Conservation (phyloP, 2,329 filamentous ascomycete species). For the Trichoderma atroviride region DNA sequence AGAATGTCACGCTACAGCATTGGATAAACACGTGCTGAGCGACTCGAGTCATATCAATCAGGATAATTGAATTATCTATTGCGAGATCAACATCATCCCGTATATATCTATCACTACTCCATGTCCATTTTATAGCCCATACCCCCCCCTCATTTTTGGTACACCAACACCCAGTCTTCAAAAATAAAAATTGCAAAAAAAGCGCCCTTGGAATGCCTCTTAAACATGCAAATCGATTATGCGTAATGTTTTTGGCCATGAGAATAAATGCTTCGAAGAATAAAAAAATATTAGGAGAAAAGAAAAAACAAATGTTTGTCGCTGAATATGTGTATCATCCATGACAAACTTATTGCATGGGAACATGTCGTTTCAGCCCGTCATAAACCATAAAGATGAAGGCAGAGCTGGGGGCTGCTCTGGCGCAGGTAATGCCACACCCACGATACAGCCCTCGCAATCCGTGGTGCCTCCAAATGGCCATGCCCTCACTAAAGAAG, state of each 20-base stretch:
- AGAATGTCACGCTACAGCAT: background rate
- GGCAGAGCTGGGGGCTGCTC: slow-evolving; percentile 92
- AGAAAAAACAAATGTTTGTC: background rate
- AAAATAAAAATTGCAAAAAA: background rate
- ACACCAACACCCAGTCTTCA: background rate
- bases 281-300: slow-evolving; percentile 22
- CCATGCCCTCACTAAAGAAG: slow-evolving; percentile 71
- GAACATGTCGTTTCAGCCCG: slow-evolving; percentile 72
- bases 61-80: slow-evolving; percentile 14
- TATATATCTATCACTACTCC: slow-evolving; percentile 20
- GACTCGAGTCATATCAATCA: background rate
- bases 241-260: background rate
- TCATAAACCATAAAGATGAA: slow-evolving; percentile 98
- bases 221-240: background rate
- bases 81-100: background rate
- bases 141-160: background rate
- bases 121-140: slow-evolving; percentile 14
- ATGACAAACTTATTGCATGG: slow-evolving; percentile 43
- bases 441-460: slow-evolving; percentile 86
- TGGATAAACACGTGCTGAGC: background rate
- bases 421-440: slow-evolving; percentile 87
- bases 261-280: slow-evolving; percentile 23
- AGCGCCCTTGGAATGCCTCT: background rate
- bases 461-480: slow-evolving; percentile 82
- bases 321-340: background rate